Conservation (phyloP, 306 rosid species). For the Cicer yamashitae region DNA sequence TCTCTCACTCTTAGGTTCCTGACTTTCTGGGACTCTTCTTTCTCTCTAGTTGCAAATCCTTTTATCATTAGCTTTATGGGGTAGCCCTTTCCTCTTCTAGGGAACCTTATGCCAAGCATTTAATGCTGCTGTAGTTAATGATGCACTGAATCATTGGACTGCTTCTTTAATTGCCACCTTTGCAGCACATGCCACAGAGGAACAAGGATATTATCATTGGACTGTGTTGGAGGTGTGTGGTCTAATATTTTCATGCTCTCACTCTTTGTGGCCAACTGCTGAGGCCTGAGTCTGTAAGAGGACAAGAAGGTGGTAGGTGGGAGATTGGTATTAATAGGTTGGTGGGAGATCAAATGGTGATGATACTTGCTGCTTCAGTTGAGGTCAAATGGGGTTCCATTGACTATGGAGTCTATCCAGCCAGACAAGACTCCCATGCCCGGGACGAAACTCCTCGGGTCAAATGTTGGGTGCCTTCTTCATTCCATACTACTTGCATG, state of each 20-base stretch:
- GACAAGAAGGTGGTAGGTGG: conserved; percentile 10
- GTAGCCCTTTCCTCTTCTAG: background rate
- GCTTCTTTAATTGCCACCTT: background rate
- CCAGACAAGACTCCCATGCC: background rate
- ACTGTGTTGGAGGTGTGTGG: background rate
- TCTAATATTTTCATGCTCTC: conserved; percentile 18
- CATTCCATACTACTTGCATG: background rate
- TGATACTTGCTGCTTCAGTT: conserved; percentile 13
- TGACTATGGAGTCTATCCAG: background rate
- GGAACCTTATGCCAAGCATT: conserved; percentile 3
- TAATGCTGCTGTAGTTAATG: background rate
- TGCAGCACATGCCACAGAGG: background rate
- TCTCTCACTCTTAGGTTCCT: conserved; percentile 24
- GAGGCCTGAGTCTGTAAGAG: conserved; percentile 4
- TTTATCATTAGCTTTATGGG: conserved; percentile 4
- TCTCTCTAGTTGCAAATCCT: background rate
- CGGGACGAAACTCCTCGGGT: background rate
- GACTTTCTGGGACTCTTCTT: background rate
- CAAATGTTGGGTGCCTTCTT: conserved; percentile 6
- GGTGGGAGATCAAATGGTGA: background rate
- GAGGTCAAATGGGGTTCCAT: too few species aligned
- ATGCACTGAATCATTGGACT: background rate
- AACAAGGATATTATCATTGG: conserved; percentile 15
- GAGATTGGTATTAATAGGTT: conserved; percentile 21
- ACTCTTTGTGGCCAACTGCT: background rate